Percentiles rank a stretch among this genome's conserved stretches.
Evolutionary conservation across 2,329 filamentous ascomycete genomes (phyloP).

Genomic region (Neurospora sp.): DNA sequence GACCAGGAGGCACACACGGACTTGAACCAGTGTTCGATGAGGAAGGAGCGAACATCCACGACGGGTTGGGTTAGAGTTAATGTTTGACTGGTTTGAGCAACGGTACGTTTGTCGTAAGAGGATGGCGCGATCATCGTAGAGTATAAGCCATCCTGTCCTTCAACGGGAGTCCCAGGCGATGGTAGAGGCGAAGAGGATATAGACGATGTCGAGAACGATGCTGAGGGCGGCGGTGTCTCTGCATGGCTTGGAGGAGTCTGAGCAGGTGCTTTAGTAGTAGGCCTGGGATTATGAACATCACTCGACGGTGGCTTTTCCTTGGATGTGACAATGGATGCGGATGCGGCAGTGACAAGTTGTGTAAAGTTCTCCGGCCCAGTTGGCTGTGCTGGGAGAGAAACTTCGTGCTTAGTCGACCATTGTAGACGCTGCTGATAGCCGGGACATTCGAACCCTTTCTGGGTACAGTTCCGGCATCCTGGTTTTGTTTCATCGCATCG

Average conservation of each 20-base stretch:
- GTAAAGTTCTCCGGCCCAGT: conserved; percentile 18
- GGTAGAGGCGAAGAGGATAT: conserved; percentile 5
- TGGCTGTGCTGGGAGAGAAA: conserved; percentile 6
- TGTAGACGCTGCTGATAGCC: conserved; percentile 20
- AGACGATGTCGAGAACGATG: conserved; percentile 1
- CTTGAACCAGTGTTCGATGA: conserved; percentile 23
- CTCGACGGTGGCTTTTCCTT: background rate
- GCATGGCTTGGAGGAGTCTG: conserved; percentile 2
- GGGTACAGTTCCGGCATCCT: conserved; percentile 17
- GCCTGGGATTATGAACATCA: background rate
- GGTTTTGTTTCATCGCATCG: conserved; percentile 21
- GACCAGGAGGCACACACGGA: conserved; percentile 21
- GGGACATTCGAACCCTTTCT: conserved; percentile 18
- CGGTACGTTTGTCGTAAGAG: background rate
- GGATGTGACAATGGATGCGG: conserved; percentile 15
- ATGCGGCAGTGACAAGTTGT: conserved; percentile 19
- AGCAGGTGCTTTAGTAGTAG: background rate
- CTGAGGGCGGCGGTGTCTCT: conserved; percentile 4
- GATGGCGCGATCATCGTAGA: background rate
- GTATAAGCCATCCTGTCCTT: background rate
- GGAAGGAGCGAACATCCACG: conserved; percentile 18
- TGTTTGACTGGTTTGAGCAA: background rate
- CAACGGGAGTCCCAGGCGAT: conserved; percentile 4
- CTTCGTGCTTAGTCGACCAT: conserved; percentile 21
- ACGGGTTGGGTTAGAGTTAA: conserved; percentile 13